Base-by-base conservation (phyloP, 1,139 yeast genomes). In the Candida sp. region DNA sequence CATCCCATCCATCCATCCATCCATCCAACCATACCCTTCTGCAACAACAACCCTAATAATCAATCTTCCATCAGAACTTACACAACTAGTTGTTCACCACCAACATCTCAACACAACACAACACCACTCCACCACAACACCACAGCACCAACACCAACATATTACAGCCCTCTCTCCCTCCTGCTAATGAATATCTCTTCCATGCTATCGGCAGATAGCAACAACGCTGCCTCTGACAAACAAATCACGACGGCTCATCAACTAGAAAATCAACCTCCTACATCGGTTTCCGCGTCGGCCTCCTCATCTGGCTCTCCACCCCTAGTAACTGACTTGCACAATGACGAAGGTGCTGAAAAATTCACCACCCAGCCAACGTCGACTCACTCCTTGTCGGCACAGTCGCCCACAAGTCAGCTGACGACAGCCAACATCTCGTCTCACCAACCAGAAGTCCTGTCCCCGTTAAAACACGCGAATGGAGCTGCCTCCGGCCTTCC, bases 151-250 rank as follows among this genome's bases (percentile, higher is more conserved):
- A 17, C 17, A 17, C 1, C 17, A 17, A 17, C 17, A 17, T 2
- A 17, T 2, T 17, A 1, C 17, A 17, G 17, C 17, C 2, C 17
- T 17, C 17, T 17, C 17, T 1, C 17, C 17, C 17, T 17, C 17
- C 17, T 17, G 17, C 17, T 17, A 17, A 74, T 74, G 79, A 73
- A 74, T 61, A 73, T 74, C 52, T 72, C 77, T 17, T 73, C 78
- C 33, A 74, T 74, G 75, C 66, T 74, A 61, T 70, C 77, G 39
- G 65, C 59, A 50, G 73, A 67, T 46, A 46, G 55, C 26, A 47
- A 35, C 26, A 31, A 30, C 35, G 28, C 30, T 37, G 47, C 12
- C 26, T 38, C 35, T 26, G 12, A 22, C 25, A 43, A 43, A 27
- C 34, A 44, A 35, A 22, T 23, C 11, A 12, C 31, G 22, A 35